These are phyloP conservation scores for Trifolium pratense DNA, from an alignment of 306 rosid species.

Conservation along the genomic window DNA sequence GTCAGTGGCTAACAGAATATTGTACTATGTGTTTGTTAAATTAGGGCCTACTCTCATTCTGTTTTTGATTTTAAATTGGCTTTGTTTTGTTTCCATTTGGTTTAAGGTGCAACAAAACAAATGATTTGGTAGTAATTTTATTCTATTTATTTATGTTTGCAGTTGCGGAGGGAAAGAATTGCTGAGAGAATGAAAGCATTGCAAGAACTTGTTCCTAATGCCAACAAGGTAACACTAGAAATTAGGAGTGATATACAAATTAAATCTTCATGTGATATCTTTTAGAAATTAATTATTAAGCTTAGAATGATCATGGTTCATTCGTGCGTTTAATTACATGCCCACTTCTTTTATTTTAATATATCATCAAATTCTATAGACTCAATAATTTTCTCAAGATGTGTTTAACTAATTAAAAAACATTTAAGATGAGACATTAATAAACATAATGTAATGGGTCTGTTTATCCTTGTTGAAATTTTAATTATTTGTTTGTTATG, in stretches of 20 bases:
- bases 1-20: conserved; percentile 20
- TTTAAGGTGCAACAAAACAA: conserved; percentile 10
- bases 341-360: background rate
- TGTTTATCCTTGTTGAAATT: conserved; percentile 14
- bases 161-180: conserved; percentile 97
- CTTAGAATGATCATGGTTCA: background rate
- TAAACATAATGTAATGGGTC: conserved; percentile 25
- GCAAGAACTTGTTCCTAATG: conserved; percentile 97
- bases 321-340: background rate
- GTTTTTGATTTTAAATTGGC: background rate
- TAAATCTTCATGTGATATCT: background rate
- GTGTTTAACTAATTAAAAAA: background rate
- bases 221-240: conserved; percentile 68
- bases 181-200: conserved; percentile 98
- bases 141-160: conserved; percentile 37
- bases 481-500: conserved; percentile 25
- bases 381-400: conserved; percentile 7
- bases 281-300: background rate
- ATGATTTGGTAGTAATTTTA: background rate
- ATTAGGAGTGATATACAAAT: background rate
- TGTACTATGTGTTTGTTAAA: background rate
- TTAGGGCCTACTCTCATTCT: background rate
- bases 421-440: background rate
- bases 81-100: conserved; percentile 31
- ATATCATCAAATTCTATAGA: background rate